Base-by-base conservation (phyloP, 306 rosid species). In the Betula pendula region DNA sequence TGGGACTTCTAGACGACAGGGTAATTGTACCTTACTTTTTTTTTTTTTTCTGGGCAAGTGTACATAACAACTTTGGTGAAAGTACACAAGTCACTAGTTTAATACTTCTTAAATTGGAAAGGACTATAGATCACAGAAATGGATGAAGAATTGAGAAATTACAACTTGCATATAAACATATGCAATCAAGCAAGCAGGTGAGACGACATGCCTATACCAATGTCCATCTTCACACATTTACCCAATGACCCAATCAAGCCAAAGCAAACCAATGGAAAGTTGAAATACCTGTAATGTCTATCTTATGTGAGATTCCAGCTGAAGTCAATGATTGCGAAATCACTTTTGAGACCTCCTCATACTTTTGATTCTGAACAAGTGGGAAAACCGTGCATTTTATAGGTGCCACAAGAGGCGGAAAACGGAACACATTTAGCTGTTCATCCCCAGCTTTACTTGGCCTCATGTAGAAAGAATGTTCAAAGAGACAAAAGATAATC, bases 361-460 rank as follows among this genome's bases (percentile, higher is more conserved):
- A 92, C 73, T 88, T 80, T 73, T 88, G 91, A 74, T 91, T 89
- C 80, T 96, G 98, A 85, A 96, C 97, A 59, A 96, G 93, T 9
- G 99, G 97, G 81, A 96, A 96, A 78, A 96, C 99, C 10, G 99
- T 92, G 81, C 98, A 96, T 84, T 96, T 96, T 40, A 96, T 91
- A 56, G 99, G 99, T 72, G 99, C 99, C 50, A 96, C 97, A 12
- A 89, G 85, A 6, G 99, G 76, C 52, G 99, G 93, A 72, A 96
- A 96, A 73, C 96, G 90, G 71, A 96, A 92, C 53, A 96, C 98
- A 42, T 90, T 88, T 51, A 92, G 72, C 79, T 91, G 92, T 74
- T 96, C 94, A 68, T 91, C 92, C 44, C 94, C 94, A 10, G 87
- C 91, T 89, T 92, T 92, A 65, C 96, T 96, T 29, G 94, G 84